These are phyloP conservation scores for Monosporascus sp. DNA, from an alignment of 2,329 filamentous ascomycete species.

Conservation along the genomic window DNA sequence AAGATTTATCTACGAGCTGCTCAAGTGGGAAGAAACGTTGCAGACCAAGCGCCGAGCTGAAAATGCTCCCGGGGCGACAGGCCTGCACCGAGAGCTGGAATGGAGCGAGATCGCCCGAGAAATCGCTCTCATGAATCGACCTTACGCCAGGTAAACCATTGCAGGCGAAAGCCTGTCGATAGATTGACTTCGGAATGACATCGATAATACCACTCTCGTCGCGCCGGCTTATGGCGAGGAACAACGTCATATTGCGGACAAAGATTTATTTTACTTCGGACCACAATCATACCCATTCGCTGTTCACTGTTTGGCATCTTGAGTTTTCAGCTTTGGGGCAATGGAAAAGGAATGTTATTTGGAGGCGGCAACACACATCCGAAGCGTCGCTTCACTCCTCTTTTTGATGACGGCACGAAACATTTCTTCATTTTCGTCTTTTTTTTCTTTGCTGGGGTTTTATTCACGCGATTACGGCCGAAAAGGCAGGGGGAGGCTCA, in stretches of 20 bases:
- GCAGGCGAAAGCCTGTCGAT: neutral
- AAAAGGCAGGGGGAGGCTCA: neutral
- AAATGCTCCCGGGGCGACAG: constrained; percentile 27
- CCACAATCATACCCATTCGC: constrained; percentile 4
- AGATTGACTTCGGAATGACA: neutral
- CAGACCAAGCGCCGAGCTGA: constrained; percentile 46
- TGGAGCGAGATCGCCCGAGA: constrained; percentile 86
- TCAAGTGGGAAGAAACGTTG: constrained; percentile 90
- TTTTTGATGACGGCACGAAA: neutral
- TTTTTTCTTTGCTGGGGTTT: neutral
- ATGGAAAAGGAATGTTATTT: no score
- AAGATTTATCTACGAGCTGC: constrained; percentile 87
- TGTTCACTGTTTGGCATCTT: no score
- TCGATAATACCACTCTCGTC: no score
- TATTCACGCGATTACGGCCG: neutral
- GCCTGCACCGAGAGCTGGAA: constrained; percentile 73
- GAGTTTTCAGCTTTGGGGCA: neutral
- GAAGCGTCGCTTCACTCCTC: no score
- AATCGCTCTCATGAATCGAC: constrained; percentile 92
- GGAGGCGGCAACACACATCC: no score
- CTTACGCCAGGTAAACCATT: constrained; percentile 64
- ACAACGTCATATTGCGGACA: no score
- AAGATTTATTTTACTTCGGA: no score
- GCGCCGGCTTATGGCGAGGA: no score
- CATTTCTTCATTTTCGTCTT: neutral